phyloP scores from a whole-genome alignment of 2,329 filamentous ascomycete genomes.

The Drechslerella stenobrocha region DNA sequence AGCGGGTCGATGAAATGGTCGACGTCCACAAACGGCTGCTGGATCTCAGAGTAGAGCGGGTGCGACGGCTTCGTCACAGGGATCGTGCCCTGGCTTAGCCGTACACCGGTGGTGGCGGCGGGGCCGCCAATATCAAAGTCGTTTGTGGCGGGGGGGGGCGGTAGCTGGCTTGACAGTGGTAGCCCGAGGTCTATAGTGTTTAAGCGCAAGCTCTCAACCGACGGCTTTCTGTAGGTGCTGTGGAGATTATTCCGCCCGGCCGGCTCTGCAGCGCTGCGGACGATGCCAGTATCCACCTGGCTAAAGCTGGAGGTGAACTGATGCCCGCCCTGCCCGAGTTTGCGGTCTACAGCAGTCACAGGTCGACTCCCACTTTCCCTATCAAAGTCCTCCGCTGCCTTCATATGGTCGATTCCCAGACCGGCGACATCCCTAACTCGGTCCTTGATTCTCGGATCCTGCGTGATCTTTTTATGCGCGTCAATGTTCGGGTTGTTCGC shows the following conservation, averaged over 20 bases:
- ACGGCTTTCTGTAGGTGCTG: conserved; percentile 59
- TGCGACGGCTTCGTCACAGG: conserved; percentile 54
- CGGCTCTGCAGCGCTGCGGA: conserved; percentile 11
- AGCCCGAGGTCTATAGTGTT: conserved; percentile 70
- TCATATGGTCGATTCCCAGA: conserved; percentile 75
- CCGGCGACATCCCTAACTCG: conserved; percentile 76
- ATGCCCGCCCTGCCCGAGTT: conserved; percentile 35
- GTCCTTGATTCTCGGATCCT: conserved; percentile 64
- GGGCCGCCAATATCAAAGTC: conserved; percentile 83
- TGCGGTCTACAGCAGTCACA: conserved; percentile 33
- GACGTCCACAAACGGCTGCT: conserved; percentile 73
- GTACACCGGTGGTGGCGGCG: conserved; percentile 65
- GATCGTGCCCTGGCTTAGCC: conserved; percentile 58
- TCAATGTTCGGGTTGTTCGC: conserved; percentile 64
- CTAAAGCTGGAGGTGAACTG: conserved; percentile 42
- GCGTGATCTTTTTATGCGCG: conserved; percentile 61
- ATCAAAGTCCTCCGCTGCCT: conserved; percentile 54
- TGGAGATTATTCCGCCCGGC: no score
- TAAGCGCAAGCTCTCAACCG: conserved; percentile 60
- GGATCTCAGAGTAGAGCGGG: conserved; percentile 68
- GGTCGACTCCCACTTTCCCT: conserved; percentile 23
- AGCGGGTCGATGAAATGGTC: conserved; percentile 95
- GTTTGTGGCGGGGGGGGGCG: conserved; percentile 69
- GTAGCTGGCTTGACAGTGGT: conserved; percentile 70
- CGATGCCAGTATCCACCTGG: conserved; percentile 42